These are phyloP conservation scores for Termitomyces sp. DNA, from an alignment of 768 basidiomycete species.

Conservation along the genomic window DNA sequence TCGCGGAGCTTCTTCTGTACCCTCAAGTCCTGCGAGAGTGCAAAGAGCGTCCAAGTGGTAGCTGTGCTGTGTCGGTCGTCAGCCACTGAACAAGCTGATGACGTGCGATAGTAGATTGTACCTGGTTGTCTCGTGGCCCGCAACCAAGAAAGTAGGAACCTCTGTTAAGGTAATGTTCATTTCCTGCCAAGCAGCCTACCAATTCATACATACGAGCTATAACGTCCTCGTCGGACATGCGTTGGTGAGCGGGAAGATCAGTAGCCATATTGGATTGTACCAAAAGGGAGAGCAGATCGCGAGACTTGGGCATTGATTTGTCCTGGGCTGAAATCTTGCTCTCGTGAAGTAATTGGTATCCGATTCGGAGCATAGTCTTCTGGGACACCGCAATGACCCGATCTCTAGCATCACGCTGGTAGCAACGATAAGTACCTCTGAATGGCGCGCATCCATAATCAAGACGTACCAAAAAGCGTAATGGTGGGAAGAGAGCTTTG, in stretches of 20 bases:
- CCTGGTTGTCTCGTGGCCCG: conserved; percentile 48
- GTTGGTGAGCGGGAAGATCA: conserved; percentile 24
- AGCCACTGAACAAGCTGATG: not conserved
- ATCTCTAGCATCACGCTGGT: conserved; percentile 14
- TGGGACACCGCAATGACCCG: conserved; percentile 18
- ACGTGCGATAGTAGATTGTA: conserved; percentile 4
- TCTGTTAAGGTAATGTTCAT: conserved; percentile 22
- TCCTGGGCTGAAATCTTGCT: conserved; percentile 32
- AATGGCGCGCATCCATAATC: conserved; percentile 24
- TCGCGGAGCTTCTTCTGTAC: conserved; percentile 55
- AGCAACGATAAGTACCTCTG: not conserved
- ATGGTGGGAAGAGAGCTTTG: conserved; percentile 26
- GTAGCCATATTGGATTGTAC: conserved; percentile 52
- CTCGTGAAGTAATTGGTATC: conserved; percentile 35
- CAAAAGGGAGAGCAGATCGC: conserved; percentile 45
- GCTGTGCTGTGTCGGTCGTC: conserved; percentile 28
- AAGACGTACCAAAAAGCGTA: conserved; percentile 29
- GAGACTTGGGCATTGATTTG: conserved; percentile 27
- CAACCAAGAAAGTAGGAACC: conserved; percentile 45
- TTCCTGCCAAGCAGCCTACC: not conserved
- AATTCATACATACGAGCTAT: conserved; percentile 9
- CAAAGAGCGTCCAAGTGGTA: conserved; percentile 58
- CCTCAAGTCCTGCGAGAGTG: conserved; percentile 42
- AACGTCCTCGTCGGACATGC: conserved; percentile 16
- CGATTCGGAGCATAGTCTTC: conserved; percentile 37